A percentile compares a stretch with the other conserved stretches of the same genome.
phyloP scores from a whole-genome alignment of 129 eudicot species.

The Daucus carota region DNA sequence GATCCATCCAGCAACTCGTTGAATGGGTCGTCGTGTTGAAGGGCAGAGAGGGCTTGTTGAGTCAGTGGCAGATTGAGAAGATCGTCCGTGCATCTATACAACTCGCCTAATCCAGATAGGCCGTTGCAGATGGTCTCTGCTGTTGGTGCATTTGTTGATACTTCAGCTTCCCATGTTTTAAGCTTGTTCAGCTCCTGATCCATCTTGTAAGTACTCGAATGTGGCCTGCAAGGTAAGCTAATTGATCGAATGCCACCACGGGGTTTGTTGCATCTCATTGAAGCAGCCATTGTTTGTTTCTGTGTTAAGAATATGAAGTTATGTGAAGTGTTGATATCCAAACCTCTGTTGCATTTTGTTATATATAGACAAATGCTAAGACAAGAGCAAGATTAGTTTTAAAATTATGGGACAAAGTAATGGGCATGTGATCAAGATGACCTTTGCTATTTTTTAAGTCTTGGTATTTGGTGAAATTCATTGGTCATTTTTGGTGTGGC shows the following conservation, averaged over 20 bases:
- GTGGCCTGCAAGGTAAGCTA: slow-evolving; percentile 35
- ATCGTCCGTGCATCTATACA: slow-evolving; percentile 31
- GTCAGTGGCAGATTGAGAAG: slow-evolving; percentile 24
- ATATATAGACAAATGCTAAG: not conserved
- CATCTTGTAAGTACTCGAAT: slow-evolving; percentile 22
- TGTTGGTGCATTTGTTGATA: slow-evolving; percentile 10
- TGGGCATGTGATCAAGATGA: slow-evolving; percentile 6
- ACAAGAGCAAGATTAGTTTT: not conserved
- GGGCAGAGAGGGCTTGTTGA: slow-evolving; percentile 20
- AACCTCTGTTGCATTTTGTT: not conserved
- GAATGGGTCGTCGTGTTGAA: slow-evolving; percentile 18
- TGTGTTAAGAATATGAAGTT: not conserved
- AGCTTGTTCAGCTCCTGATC: slow-evolving; percentile 21
- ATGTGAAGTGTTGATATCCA: slow-evolving; percentile 4
- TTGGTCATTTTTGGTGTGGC: slow-evolving; percentile 8
- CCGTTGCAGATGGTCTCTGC: slow-evolving; percentile 24
- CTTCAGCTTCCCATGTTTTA: slow-evolving; percentile 23
- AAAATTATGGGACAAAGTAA: not conserved
- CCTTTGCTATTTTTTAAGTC: slow-evolving; percentile 1
- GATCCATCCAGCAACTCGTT: slow-evolving; percentile 27
- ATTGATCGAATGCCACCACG: slow-evolving; percentile 18
- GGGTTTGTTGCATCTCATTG: slow-evolving; percentile 14
- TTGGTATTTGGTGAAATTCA: not conserved
- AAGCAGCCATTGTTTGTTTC: slow-evolving; percentile 18
- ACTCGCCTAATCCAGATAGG: slow-evolving; percentile 15